Percentiles rank a stretch among this genome's conserved stretches.
Conservation (phyloP, 495 filamentous ascomycete genomes). For the Aspergillus homomorphus region DNA sequence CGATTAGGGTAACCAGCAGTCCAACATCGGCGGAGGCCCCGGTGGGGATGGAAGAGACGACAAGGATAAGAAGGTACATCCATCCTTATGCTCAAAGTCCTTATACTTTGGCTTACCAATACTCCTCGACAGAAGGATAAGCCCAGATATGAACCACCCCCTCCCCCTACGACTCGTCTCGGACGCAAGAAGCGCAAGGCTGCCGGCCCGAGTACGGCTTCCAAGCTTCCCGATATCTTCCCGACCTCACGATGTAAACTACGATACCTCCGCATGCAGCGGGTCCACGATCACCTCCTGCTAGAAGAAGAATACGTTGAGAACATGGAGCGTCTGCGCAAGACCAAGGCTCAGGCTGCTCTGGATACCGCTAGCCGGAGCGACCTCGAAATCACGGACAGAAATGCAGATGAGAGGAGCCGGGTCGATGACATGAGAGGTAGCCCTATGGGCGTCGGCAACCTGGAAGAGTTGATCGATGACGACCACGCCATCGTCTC, state of each 20-base stretch:
- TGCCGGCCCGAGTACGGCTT: constrained; percentile 85
- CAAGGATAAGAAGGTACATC: constrained; percentile 87
- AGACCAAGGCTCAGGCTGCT: constrained; percentile 80
- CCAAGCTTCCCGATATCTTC: constrained; percentile 90
- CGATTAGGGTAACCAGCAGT: constrained; percentile 69
- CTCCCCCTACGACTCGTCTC: constrained; percentile 92
- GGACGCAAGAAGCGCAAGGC: constrained; percentile 97
- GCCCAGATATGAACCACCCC: constrained; percentile 98
- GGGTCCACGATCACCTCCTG: constrained; percentile 94
- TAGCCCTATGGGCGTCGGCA: constrained; percentile 97
- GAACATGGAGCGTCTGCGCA: constrained; percentile 93
- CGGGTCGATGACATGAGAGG: constrained; percentile 98
- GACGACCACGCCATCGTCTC: constrained; percentile 99
- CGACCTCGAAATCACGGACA: constrained; percentile 50
- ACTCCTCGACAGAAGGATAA: constrained; percentile 78
- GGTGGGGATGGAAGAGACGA: constrained; percentile 78
- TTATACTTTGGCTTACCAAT: constrained; percentile 11
- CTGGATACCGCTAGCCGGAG: constrained; percentile 48
- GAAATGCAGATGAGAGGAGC: constrained; percentile 92
- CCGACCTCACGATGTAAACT: constrained; percentile 97
- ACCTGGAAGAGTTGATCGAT: constrained; percentile 98
- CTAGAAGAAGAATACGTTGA: constrained; percentile 98
- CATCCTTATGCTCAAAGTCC: background rate
- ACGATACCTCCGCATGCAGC: constrained; percentile 94
- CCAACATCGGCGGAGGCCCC: constrained; percentile 69